phyloP scores from a whole-genome alignment of 2,329 filamentous ascomycete genomes.

The Penicillium rolfsii region DNA sequence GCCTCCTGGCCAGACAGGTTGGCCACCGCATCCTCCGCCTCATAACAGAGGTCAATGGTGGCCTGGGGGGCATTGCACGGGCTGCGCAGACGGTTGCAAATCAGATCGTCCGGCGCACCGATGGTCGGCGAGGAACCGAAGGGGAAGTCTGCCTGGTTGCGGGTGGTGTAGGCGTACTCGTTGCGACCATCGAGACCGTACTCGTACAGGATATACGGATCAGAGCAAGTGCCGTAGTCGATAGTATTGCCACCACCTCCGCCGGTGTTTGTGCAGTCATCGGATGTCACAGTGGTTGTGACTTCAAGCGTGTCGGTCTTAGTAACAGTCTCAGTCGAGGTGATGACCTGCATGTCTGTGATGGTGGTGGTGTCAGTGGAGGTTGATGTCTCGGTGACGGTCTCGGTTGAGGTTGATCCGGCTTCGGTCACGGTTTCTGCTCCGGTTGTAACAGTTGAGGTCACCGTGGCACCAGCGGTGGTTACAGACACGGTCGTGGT shows the following conservation, averaged over 20 bases:
- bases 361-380: not conserved
- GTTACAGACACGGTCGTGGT: constrained; percentile 1
- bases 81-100: constrained; percentile 27
- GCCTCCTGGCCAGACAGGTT: constrained; percentile 18
- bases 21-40: constrained; percentile 9
- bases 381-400: not conserved
- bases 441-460: not conserved
- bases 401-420: not conserved
- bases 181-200: constrained; percentile 17
- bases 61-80: constrained; percentile 24
- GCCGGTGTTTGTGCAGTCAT: not conserved
- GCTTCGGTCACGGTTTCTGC: not conserved
- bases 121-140: constrained; percentile 20
- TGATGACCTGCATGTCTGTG: not conserved
- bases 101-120: constrained; percentile 9
- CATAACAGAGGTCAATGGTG: constrained; percentile 21
- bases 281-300: not conserved
- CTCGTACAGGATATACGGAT: constrained; percentile 19
- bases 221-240: constrained; percentile 2
- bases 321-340: not conserved
- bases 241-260: not conserved
- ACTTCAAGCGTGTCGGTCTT: not conserved
- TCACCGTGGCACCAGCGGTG: constrained; percentile 8
- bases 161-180: constrained; percentile 15
- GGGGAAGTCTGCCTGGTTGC: constrained; percentile 20